phyloP scores from a whole-genome alignment of 768 basidiomycete species.

The Harrya chromipes region DNA sequence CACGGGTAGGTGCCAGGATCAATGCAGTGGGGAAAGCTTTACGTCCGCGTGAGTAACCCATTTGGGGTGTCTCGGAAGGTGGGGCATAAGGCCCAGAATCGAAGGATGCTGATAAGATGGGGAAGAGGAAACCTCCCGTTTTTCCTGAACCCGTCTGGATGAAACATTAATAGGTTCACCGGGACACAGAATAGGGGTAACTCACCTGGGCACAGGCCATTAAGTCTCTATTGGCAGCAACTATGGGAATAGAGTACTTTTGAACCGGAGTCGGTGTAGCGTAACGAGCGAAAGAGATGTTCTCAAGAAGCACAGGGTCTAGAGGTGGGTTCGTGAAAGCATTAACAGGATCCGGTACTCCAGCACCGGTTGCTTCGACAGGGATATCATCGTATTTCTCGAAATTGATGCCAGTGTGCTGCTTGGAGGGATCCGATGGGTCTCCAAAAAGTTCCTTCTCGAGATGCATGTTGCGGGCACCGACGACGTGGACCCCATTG shows the following conservation, averaged over 20 bases:
- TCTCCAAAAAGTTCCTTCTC: conserved; percentile 98
- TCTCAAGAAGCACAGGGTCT: conserved; percentile 91
- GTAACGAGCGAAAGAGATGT: conserved; percentile 92
- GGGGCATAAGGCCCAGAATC: conserved; percentile 71
- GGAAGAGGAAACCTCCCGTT: conserved; percentile 98
- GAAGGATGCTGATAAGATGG: conserved; percentile 94
- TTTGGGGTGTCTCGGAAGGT: conserved; percentile 48
- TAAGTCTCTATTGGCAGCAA: conserved; percentile 82
- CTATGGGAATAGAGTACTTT: conserved; percentile 99
- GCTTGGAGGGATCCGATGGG: conserved; percentile 75
- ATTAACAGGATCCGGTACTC: conserved; percentile 92
- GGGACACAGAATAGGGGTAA: conserved; percentile 3
- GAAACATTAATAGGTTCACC: conserved; percentile 18
- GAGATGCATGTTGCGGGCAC: conserved; percentile 77
- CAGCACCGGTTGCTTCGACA: conserved; percentile 95
- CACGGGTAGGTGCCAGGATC: conserved; percentile 96
- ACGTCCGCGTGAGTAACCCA: conserved; percentile 63
- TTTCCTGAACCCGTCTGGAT: conserved; percentile 94
- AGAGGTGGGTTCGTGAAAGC: conserved; percentile 87
- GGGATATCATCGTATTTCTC: conserved; percentile 99
- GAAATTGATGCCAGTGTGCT: conserved; percentile 98
- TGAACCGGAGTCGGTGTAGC: conserved; percentile 96
- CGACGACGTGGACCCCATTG: conserved; percentile 85
- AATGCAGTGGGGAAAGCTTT: conserved; percentile 98
- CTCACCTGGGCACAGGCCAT: conserved; percentile 93